A percentile compares a stretch with the other conserved stretches of the same genome.
Evolutionary conservation across 192 early-diverging fungal species (phyloP).

Genomic region (Phycomyces nitens): DNA sequence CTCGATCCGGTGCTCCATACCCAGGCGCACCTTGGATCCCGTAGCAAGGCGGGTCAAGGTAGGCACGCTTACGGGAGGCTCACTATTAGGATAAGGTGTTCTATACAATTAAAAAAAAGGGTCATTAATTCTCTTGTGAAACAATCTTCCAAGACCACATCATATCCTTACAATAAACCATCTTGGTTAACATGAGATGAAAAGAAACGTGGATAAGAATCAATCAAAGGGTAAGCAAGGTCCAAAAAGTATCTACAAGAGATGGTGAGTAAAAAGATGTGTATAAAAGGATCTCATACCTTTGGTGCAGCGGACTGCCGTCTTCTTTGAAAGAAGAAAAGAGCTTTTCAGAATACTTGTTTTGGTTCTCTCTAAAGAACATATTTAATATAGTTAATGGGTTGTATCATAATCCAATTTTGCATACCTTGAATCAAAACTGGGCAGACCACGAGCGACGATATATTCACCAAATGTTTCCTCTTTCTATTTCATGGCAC

Average conservation of each 20-base stretch:
- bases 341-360: constrained; percentile 5
- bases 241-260: constrained; percentile 12
- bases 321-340: constrained; percentile 13
- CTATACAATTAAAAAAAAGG: neutral
- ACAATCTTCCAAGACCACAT: neutral
- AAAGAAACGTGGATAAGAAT: constrained; percentile 29
- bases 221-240: constrained; percentile 22
- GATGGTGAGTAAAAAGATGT: neutral
- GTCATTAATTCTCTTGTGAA: neutral
- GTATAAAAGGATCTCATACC: neutral
- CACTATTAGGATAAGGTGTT: neutral
- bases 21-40: neutral
- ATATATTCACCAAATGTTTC: constrained; percentile 17
- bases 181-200: neutral
- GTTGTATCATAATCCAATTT: neutral
- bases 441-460: constrained; percentile 14
- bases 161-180: constrained; percentile 22
- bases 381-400: neutral
- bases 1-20: constrained; percentile 5
- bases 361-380: neutral
- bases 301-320: constrained; percentile 14
- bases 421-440: neutral
- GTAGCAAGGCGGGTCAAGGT: constrained; percentile 16
- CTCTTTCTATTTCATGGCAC: neutral
- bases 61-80: constrained; percentile 15